Conservation (phyloP, 73 alveolate genomes). For the Stentor roeselii region DNA sequence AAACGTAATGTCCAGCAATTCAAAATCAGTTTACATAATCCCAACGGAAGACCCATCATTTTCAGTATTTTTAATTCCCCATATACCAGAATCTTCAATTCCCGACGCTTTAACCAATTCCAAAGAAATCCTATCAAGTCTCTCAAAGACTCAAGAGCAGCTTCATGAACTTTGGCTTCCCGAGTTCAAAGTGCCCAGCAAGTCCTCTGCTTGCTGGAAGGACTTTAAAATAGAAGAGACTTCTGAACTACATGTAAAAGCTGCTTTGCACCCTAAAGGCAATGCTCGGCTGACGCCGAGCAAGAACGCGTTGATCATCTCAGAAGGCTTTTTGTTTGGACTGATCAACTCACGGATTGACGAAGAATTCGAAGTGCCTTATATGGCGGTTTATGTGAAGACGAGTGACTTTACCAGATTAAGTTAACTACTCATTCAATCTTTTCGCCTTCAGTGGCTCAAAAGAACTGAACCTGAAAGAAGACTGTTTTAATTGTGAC, state of each 20-base stretch:
- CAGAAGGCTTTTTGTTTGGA: not conserved
- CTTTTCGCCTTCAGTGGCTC: no score
- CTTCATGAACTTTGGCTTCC: constrained; percentile 12
- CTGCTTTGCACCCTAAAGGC: constrained; percentile 13
- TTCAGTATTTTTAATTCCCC: not conserved
- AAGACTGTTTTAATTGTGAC: no score
- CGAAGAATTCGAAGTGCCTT: constrained; percentile 3
- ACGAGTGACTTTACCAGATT: no score
- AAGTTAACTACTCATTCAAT: no score
- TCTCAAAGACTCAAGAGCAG: not conserved
- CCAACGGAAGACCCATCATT: constrained; percentile 13
- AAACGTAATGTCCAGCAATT: not conserved
- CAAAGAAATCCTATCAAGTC: not conserved
- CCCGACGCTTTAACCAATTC: not conserved
- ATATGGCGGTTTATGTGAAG: not conserved
- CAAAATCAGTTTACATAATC: not conserved
- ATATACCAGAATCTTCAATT: not conserved
- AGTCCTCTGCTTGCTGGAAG: not conserved
- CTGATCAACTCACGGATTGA: not conserved
- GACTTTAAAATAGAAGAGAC: not conserved
- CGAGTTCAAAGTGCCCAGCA: not conserved
- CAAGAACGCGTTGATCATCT: not conserved
- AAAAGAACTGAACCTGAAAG: no score
- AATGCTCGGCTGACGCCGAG: not conserved
- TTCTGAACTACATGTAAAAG: not conserved